phyloP scores from a whole-genome alignment of 352 stramenopile species.

The Phytopythium boreale region DNA sequence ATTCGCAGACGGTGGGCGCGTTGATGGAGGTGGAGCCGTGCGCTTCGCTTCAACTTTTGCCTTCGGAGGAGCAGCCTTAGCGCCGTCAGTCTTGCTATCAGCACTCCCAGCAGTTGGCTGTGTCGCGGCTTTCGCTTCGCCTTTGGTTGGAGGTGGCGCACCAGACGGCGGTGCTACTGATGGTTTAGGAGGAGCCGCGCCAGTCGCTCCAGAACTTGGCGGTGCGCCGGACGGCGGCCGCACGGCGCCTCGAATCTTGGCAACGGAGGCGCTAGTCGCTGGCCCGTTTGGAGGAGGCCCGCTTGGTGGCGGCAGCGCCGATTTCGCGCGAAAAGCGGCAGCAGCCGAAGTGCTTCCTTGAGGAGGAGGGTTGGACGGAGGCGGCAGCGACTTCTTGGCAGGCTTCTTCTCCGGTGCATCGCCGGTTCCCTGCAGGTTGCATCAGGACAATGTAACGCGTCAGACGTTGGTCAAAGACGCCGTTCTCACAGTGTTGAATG shows the following conservation, averaged over 20 bases:
- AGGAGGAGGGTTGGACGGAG: conserved; percentile 63
- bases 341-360: conserved; percentile 53
- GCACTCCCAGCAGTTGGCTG: conserved; percentile 8
- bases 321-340: conserved; percentile 66
- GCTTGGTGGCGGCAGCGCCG: conserved; percentile 52
- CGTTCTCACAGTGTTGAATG: too few species aligned
- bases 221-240: conserved; percentile 41
- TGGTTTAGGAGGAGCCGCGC: conserved; percentile 11
- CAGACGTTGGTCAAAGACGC: too few species aligned
- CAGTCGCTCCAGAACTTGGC: conserved; percentile 16
- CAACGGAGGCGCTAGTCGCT: conserved; percentile 54
- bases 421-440: conserved; percentile 6
- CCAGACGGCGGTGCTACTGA: conserved; percentile 10
- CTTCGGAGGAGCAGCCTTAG: conserved; percentile 12
- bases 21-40: conserved; percentile 13
- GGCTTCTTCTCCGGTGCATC: conserved; percentile 20
- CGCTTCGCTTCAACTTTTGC: conserved; percentile 29
- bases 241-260: conserved; percentile 67
- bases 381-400: conserved; percentile 69
- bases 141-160: conserved; percentile 16
- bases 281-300: conserved; percentile 50
- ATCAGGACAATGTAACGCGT: background rate
- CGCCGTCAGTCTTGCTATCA: conserved; percentile 18
- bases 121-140: conserved; percentile 14
- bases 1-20: conserved; percentile 3